Evolutionary conservation across 495 filamentous ascomycete genomes (phyloP), one percentile per base, ranked within the genome.

Genomic region (Niebla homalea): DNA sequence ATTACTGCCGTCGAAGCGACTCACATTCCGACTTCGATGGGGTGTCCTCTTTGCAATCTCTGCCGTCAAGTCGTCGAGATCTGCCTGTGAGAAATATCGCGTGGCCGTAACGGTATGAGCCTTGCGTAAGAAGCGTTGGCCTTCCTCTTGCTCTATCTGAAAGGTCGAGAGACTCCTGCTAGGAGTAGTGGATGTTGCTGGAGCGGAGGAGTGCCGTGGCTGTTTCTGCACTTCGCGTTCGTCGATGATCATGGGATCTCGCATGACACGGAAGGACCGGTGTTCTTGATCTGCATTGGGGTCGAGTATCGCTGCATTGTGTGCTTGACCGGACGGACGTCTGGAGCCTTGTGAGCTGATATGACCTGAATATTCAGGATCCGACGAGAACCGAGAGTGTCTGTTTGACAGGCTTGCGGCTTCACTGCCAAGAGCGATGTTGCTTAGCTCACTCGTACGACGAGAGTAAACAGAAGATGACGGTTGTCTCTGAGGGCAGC

Each of bases 21-120:
- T 51, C n/a, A 49, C 48, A 15, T 48, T 47, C 2, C 48, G 55
- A 41, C 55, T 36, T 4, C 26, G 36, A 40, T 42, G 51, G 8
- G 49, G 54, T 19, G 42, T 54, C 15, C 21, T 48, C 14, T 21
- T 18, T 8, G 48, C 48, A 32, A 54, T 22, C 15, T 50, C 42
- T 10, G 43, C 43, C 32, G 55, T 25, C 18, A 54, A 46, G 2
- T 47, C 52, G 7, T 57, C 52, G 8, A 57, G 38, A 18, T 57
- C 55, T 0, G 25, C 29, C 36, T 48, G 45, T 16, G 45, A 48
- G 45, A 48, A 48, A n/a, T 36, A 48, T 16, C 45, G 23, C 3
- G 23, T 48, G 10, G 19, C 22, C 6, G 45, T 18, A n/a, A 48
- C 45, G 3, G 45, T 48, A 18, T 22, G 21, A 8, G 45, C 45